phyloP scores from a whole-genome alignment of 176 grass and related monocot genomes.

The Oryza longistaminata region DNA sequence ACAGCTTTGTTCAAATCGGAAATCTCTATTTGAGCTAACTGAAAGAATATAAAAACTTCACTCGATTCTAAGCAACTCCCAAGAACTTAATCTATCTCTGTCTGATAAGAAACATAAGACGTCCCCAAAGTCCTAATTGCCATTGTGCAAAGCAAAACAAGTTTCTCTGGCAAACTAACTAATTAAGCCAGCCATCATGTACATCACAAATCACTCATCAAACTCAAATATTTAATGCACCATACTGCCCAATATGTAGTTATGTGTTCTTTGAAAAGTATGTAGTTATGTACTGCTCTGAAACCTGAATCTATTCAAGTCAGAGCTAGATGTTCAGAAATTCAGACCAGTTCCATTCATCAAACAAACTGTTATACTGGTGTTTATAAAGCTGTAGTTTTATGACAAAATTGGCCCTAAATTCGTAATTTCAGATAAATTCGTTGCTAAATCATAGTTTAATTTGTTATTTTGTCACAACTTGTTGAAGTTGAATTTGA shows the following conservation, averaged over 20 bases:
- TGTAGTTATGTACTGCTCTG: background rate
- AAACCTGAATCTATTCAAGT: background rate
- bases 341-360: background rate
- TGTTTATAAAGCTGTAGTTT: too few species aligned
- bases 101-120: constrained; percentile 49
- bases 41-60: constrained; percentile 14
- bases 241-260: background rate
- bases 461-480: too few species aligned
- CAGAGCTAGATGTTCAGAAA: background rate
- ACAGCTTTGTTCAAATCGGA: constrained; percentile 64
- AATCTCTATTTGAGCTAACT: constrained; percentile 45
- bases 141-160: constrained; percentile 50
- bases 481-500: too few species aligned
- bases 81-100: constrained; percentile 44
- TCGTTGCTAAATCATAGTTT: too few species aligned
- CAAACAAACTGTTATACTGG: too few species aligned
- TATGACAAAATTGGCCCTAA: too few species aligned
- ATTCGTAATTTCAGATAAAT: too few species aligned
- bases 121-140: constrained; percentile 30
- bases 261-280: background rate
- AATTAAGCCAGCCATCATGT: background rate
- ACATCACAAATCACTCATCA: background rate
- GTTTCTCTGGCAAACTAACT: background rate
- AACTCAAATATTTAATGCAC: background rate
- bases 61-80: constrained; percentile 52